Evolutionary conservation across 345 rosid genomes (phyloP).

Genomic region (Eutrema japonicum): DNA sequence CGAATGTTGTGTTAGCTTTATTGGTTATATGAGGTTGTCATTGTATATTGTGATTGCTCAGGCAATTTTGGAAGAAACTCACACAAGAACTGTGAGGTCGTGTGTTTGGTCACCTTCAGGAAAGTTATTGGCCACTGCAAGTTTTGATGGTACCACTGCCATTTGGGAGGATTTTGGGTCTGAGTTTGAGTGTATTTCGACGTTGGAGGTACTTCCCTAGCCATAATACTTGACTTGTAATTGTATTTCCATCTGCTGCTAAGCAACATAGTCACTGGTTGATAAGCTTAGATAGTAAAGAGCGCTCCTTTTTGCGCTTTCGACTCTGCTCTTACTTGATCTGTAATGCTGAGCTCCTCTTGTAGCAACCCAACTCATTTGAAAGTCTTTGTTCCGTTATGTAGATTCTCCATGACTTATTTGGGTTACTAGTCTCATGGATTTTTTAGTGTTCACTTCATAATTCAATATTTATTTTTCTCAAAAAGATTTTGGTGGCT

Average conservation of each 20-base stretch:
- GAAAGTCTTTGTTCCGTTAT: background rate
- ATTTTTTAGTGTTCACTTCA: background rate
- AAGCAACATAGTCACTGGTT: background rate
- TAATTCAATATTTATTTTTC: background rate
- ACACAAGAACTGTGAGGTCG: constrained; percentile 82
- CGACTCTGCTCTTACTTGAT: background rate
- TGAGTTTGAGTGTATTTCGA: constrained; percentile 80
- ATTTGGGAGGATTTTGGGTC: constrained; percentile 85
- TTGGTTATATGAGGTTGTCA: constrained; percentile 18
- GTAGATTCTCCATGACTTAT: background rate
- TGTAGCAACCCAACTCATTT: background rate
- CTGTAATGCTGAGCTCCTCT: background rate
- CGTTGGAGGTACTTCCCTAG: constrained; percentile 63
- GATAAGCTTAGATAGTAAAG: background rate
- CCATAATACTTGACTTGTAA: background rate
- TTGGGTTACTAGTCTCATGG: constrained; percentile 4
- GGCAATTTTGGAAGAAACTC: constrained; percentile 90
- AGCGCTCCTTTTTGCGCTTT: background rate
- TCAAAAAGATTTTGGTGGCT: constrained; percentile 3
- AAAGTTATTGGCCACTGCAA: constrained; percentile 74
- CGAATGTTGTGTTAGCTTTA: background rate
- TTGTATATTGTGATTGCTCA: constrained; percentile 48
- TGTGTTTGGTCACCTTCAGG: constrained; percentile 94
- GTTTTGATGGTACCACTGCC: constrained; percentile 91
- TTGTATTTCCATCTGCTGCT: background rate